Evolutionary conservation across 2,329 filamentous ascomycete genomes (phyloP), one percentile per base, ranked within the genome.

Genomic region (Colletotrichum godetiae): DNA sequence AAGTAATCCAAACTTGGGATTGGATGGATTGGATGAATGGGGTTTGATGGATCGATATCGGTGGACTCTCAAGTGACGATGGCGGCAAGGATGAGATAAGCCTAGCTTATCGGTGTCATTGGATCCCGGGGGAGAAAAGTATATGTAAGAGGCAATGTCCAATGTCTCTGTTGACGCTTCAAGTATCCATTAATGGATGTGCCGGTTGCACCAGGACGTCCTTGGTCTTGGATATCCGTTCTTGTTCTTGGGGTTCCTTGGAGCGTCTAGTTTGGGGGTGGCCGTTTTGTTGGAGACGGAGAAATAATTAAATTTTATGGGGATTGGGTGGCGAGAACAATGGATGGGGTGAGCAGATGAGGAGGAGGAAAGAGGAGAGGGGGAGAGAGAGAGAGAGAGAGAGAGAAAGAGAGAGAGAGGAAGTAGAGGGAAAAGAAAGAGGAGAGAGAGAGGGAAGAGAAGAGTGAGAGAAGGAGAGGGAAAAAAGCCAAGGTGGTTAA

Each of bases 71-170:
- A 88, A 81, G 87, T 88, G 81, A 88, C 82, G 80, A 89, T 85
- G 75, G 87, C 86, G 80, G 82, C 84, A 77, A 88, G 83, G 80
- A 88, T 84, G 78, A 90, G 87, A 89, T 89, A 88, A 88, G 87
- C 84, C 81, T 85, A 83, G 83, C 85, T 88, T 88, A 88, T 88
- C 85, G 83, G 84, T 84, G 87, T 89, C 88, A 90, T 89, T 86
- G 84, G 83, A 78, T 77, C 76, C 37, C 37, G 37, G 37, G 68
- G 37, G 67, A 72, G 59, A 59, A 72, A 67, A 46, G 60, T 57
- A 70, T 60, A 73, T 73, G 60, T 70, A 70, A 73, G 60, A 73
- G 70, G 29, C 63, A 46, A 70, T 65, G 56, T 75, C 58, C 66
- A 46, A 70, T 65, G 56, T 75, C 58, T 66, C 60, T 71, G 33